These are phyloP conservation scores for Saccharomycopsis capsularis DNA, from an alignment of 805 yeast genomes.

Conservation along the genomic window DNA sequence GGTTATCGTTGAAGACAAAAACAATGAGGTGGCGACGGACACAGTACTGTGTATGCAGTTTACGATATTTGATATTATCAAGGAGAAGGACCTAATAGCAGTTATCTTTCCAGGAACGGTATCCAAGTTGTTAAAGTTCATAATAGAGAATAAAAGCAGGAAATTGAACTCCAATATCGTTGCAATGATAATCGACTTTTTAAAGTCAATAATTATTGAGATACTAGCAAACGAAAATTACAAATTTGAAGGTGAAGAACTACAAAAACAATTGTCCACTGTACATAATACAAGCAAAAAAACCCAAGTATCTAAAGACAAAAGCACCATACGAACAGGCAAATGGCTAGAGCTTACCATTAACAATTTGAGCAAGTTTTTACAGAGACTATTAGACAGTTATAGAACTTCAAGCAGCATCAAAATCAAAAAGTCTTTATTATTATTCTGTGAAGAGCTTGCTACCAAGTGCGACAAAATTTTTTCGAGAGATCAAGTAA, in stretches of 20 bases:
- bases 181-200: constrained; percentile 3
- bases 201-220: neutral
- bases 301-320: neutral
- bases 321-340: neutral
- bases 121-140: constrained; percentile 14
- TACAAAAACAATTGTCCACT: neutral
- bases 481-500: neutral
- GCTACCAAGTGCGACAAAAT: constrained; percentile 1
- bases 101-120: constrained; percentile 17
- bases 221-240: constrained; percentile 5
- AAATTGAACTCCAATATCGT: neutral
- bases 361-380: constrained; percentile 4
- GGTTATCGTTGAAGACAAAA: neutral
- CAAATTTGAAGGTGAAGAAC: neutral
- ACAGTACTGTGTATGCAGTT: constrained; percentile 4
- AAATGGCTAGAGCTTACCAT: constrained; percentile 6
- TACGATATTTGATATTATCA: constrained; percentile 4
- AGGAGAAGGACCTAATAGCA: constrained; percentile 4
- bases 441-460: constrained; percentile 1
- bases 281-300: neutral
- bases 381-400: neutral
- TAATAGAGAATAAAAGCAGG: constrained; percentile 8
- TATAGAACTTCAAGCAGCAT: neutral
- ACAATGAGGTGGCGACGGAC: neutral
- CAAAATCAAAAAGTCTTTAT: neutral